A percentile compares a stretch with the other conserved stretches of the same genome.
Conservation (phyloP, 768 basidiomycete genomes). For the Pulveroboletus sp. region DNA sequence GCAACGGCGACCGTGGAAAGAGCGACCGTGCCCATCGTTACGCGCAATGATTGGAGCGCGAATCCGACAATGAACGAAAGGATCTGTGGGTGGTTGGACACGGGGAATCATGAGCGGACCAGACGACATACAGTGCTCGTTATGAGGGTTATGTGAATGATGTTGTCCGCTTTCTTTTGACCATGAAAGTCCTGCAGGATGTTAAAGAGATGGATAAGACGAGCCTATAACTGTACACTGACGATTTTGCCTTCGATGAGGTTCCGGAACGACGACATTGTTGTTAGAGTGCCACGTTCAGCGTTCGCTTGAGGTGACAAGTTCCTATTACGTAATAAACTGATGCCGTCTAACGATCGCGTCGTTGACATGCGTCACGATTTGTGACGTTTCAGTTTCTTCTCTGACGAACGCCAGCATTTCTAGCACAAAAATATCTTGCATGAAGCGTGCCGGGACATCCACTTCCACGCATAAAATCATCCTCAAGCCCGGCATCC, state of each 20-base stretch:
- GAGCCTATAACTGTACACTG: conserved; percentile 1
- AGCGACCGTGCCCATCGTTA: conserved; percentile 24
- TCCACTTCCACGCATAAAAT: conserved; percentile 33
- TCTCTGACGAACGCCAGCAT: background rate
- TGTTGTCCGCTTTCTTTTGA: conserved; percentile 24
- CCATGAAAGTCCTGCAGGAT: conserved; percentile 29
- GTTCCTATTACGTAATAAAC: conserved; percentile 15
- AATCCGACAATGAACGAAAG: conserved; percentile 31
- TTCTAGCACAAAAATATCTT: no score
- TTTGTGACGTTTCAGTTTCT: background rate
- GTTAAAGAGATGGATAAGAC: conserved; percentile 1
- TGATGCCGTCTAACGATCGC: no score
- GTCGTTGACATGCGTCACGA: no score
- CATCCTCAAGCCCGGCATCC: conserved; percentile 38
- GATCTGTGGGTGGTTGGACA: conserved; percentile 13
- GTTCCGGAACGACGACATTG: conserved; percentile 25
- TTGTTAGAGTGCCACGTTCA: conserved; percentile 9
- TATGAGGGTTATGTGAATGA: conserved; percentile 23
- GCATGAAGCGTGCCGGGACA: conserved; percentile 22
- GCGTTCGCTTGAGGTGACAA: background rate
- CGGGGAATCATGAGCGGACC: background rate
- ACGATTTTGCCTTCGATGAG: conserved; percentile 32
- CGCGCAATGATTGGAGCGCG: conserved; percentile 23
- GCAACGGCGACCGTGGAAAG: conserved; percentile 19
- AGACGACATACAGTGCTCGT: conserved; percentile 21